These are phyloP conservation scores for Pseudogymnoascus sp. DNA, from an alignment of 2,329 filamentous ascomycete species.

Conservation along the genomic window DNA sequence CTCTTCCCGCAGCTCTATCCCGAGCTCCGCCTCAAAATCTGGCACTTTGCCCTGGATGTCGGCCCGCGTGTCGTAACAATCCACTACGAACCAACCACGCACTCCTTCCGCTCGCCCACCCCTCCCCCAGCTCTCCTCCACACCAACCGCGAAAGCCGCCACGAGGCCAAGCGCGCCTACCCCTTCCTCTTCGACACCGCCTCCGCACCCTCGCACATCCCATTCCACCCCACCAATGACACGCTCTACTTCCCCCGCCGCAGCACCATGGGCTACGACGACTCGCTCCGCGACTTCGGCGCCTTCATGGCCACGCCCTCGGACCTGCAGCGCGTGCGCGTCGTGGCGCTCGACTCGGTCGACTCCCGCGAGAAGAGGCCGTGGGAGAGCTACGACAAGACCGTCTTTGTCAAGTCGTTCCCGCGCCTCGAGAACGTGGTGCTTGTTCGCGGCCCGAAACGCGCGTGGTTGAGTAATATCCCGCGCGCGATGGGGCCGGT, in stretches of 20 bases:
- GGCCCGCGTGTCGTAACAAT: slow-evolving; percentile 20
- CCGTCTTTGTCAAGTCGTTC: slow-evolving; percentile 36
- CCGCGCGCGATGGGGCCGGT: slow-evolving; percentile 4
- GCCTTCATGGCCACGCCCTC: slow-evolving; percentile 25
- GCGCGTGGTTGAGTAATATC: slow-evolving; percentile 16
- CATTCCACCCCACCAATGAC: slow-evolving; percentile 24
- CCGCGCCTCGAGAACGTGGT: slow-evolving; percentile 23
- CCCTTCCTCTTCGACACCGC: slow-evolving; percentile 27
- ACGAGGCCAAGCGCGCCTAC: slow-evolving; percentile 33
- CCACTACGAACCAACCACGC: slow-evolving; percentile 29
- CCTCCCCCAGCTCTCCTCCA: slow-evolving; percentile 35
- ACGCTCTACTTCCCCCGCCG: slow-evolving; percentile 28
- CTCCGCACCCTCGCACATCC: slow-evolving; percentile 20
- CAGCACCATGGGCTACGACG: slow-evolving; percentile 28
- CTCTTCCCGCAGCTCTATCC: slow-evolving; percentile 22
- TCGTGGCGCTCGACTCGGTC: slow-evolving; percentile 40
- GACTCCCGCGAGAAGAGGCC: slow-evolving; percentile 35
- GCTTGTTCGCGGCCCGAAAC: slow-evolving; percentile 15
- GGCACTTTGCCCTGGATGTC: slow-evolving; percentile 18
- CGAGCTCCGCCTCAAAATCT: slow-evolving; percentile 25
- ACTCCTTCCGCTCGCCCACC: slow-evolving; percentile 32
- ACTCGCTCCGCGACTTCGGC: slow-evolving; percentile 33
- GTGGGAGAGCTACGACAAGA: slow-evolving; percentile 45
- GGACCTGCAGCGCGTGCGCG: slow-evolving; percentile 29
- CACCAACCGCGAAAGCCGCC: slow-evolving; percentile 34